Evolutionary conservation across 2,329 filamentous ascomycete genomes (phyloP), one percentile per base, ranked within the genome.

Genomic region (Aureobasidium sp.): DNA sequence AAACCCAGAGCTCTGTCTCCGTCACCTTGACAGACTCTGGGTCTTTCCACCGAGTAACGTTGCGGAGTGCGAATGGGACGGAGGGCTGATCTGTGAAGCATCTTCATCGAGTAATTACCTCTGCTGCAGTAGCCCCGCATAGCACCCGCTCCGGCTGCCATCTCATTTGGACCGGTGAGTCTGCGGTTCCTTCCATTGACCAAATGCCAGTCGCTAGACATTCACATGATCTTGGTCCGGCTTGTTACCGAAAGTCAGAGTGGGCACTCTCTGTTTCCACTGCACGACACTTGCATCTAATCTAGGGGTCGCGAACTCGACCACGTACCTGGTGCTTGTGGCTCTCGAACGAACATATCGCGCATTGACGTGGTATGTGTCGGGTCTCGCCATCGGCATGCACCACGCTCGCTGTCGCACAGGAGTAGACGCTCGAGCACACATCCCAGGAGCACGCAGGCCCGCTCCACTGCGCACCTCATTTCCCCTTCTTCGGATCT

Each of bases 291-390:
- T 51, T 51, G 57, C 57, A 14, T 25, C 36, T 31, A 45, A 49
- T 36, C 17, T 20, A 60, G 36, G 36, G 34, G 45, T 45, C 56
- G 34, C 57, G 25, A 41, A 49, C 25, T 45, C 37, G 45, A 60
- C 57, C 57, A 60, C 57, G 57, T 60, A 49, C 57, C 57, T 41
- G 57, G 57, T 51, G 57, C 57, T 60, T 42, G 57, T 47, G 27
- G 55, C 41, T 58, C 42, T 41, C 25, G 34, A 25, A 15, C 29
- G 57, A 51, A 51, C 57, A 51, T 60, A 45, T 51, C 57, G 45
- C 57, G 57, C 57, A 51, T 60, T 49, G 57, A 60, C 45, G 36
- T 34, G 34, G 27, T 60, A 20, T 34, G 45, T 34, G 39, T 60
- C 36, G 45, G 57, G 57, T 25, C 57, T 60, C 25, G 45, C 44